Percentiles rank a stretch among this genome's conserved stretches.
Evolutionary conservation across 2,329 filamentous ascomycete species (phyloP).

Genomic region (Ophiosphaerella herpotricha): DNA sequence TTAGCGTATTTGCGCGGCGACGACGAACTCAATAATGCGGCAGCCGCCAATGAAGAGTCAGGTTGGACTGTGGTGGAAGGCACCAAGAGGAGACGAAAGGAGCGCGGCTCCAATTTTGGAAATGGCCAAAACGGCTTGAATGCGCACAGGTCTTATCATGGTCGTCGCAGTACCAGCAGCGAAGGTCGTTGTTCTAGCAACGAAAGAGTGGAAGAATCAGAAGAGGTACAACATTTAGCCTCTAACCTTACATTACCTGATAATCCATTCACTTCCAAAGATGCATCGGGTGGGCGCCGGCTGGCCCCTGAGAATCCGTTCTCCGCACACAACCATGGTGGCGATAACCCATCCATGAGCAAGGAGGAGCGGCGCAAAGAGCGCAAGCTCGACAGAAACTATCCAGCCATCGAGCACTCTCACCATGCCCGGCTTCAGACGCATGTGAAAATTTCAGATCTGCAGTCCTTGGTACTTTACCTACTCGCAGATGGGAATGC

Average conservation of each 20-base stretch:
- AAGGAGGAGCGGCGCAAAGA: constrained; percentile 34
- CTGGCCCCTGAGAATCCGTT: constrained; percentile 24
- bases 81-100: constrained; percentile 29
- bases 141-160: constrained; percentile 7
- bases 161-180: constrained; percentile 6
- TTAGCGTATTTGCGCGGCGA: constrained; percentile 32
- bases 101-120: constrained; percentile 8
- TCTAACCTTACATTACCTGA: constrained; percentile 1
- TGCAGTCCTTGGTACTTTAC: constrained; percentile 63
- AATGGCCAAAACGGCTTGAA: constrained; percentile 3
- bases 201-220: not conserved
- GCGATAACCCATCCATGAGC: constrained; percentile 7
- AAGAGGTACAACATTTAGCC: constrained; percentile 1
- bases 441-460: constrained; percentile 61
- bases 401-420: constrained; percentile 55
- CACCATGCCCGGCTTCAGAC: constrained; percentile 59
- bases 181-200: not conserved
- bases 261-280: constrained; percentile 24
- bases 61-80: constrained; percentile 37
- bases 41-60: constrained; percentile 21
- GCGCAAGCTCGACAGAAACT: constrained; percentile 38
- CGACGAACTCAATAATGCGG: constrained; percentile 12
- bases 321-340: constrained; percentile 11
- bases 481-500: constrained; percentile 63
- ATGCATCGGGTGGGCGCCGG: constrained; percentile 9